Percentiles rank a stretch among this genome's conserved stretches.
Evolutionary conservation across 179 eudicot genomes (phyloP).

Genomic region (Carnegiea gigantea): DNA sequence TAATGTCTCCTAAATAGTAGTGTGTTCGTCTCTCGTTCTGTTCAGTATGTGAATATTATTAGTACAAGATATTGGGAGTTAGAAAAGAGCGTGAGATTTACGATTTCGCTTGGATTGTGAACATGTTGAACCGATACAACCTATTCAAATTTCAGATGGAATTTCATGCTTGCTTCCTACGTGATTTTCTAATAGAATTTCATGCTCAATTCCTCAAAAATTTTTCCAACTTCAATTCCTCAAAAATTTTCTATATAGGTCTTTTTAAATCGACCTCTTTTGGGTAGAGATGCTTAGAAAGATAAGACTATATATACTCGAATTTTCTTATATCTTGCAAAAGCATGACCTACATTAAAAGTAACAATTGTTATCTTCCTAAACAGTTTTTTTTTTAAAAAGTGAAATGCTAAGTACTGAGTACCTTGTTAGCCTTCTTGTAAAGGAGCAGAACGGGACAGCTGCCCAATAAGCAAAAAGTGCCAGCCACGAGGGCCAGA

Average conservation of each 20-base stretch:
- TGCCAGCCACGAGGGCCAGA: neutral
- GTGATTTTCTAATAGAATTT: neutral
- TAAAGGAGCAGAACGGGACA: neutral
- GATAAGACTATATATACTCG: too few species aligned
- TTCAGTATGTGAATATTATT: slow-evolving; percentile 42
- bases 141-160: slow-evolving; percentile 23
- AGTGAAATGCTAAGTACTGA: neutral
- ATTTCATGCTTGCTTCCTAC: neutral
- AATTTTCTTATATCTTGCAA: too few species aligned
- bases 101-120: slow-evolving; percentile 21
- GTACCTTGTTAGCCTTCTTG: neutral
- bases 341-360: too few species aligned
- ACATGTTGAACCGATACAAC: slow-evolving; percentile 21
- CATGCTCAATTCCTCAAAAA: too few species aligned
- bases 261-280: too few species aligned
- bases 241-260: too few species aligned
- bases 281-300: too few species aligned
- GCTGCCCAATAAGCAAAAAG: neutral
- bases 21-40: slow-evolving; percentile 29
- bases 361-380: too few species aligned
- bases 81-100: slow-evolving; percentile 29
- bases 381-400: neutral
- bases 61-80: slow-evolving; percentile 32
- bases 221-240: too few species aligned
- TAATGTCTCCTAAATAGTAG: slow-evolving; percentile 29